phyloP scores from a whole-genome alignment of 2,329 filamentous ascomycete species.

The Colletotrichum horii region DNA sequence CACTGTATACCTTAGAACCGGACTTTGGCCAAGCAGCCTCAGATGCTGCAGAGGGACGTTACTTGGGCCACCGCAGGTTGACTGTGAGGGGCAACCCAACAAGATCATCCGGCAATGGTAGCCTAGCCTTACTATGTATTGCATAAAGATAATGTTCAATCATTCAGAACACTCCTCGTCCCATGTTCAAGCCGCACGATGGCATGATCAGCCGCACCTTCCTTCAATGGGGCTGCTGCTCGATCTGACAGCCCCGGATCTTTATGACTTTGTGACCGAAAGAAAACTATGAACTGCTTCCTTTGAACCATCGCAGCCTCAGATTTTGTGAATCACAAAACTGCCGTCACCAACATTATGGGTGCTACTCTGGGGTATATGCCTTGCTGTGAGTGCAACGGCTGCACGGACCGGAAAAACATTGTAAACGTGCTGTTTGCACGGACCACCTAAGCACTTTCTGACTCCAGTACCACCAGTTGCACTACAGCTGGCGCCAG shows the following conservation, averaged over 20 bases:
- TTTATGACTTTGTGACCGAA: not conserved
- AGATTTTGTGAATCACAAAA: not conserved
- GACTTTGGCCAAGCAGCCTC: not conserved
- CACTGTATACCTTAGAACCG: not conserved
- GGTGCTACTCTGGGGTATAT: not conserved
- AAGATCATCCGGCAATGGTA: not conserved
- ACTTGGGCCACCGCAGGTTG: not conserved
- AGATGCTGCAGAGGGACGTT: not conserved
- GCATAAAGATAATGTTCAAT: slow-evolving; percentile 21
- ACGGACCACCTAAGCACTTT: slow-evolving; percentile 2
- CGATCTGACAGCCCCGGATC: not conserved
- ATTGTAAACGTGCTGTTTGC: not conserved
- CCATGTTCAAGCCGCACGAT: not conserved
- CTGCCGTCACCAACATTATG: not conserved
- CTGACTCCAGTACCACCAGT: not conserved
- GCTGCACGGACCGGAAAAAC: slow-evolving; percentile 10
- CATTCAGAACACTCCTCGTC: not conserved
- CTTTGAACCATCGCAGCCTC: not conserved
- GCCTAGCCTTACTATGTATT: not conserved
- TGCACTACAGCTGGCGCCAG: slow-evolving; percentile 7
- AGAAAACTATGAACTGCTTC: not conserved
- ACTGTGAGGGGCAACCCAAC: not conserved
- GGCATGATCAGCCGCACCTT: not conserved
- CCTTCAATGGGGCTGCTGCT: not conserved
- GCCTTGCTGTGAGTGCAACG: not conserved